Evolutionary conservation across 805 yeast species (phyloP), one percentile per base, ranked within the genome.

Genomic region (Candida maesae): DNA sequence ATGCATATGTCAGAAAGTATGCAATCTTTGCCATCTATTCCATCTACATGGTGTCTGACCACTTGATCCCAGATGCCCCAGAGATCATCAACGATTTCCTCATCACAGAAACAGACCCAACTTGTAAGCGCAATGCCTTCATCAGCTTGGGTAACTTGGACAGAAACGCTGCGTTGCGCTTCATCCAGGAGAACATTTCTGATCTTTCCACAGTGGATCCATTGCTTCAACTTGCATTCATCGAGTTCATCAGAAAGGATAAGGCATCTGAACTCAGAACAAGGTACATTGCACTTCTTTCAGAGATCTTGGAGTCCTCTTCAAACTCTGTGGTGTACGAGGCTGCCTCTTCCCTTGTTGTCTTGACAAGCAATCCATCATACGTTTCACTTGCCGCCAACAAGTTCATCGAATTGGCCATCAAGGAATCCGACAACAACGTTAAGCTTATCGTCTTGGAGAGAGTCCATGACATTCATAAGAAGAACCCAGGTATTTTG

Each of bases 1-100:
- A 93, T 65, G 95, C 98, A 9, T 93, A 95, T 59, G 99, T 93
- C 48, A 82, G 99, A 61, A 93, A 93, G 64, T 91, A 93, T 61
- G 99, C 99, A 6, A 90, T 88, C 17, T 83, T 91, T 65, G 95
- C 98, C 31, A 78, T 93, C 44, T 78, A 75, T 55, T 80, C 95
- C 18, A 86, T 93, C 53, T 84, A 76, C 64, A 73, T 80, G 59
- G 90, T 84, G 38, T 80, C 95, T 25, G 89, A 84, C 30, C 91
- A 85, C 65, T 75, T 93, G 60, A 75, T 87, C 34, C 99, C 99
- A 6, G 99, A 95, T 67, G 96, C 97, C n/a, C 83, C 89, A 39
- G 95, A 86, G 51, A 74, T 91, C 47, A 72, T 91, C 50, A 70
- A 73, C 49, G 75, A 76, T 40, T 86, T 89, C 61, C 71, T 93